Base-by-base conservation (phyloP, 1,284 basidiomycete genomes). In the Ustilago bromivora region DNA sequence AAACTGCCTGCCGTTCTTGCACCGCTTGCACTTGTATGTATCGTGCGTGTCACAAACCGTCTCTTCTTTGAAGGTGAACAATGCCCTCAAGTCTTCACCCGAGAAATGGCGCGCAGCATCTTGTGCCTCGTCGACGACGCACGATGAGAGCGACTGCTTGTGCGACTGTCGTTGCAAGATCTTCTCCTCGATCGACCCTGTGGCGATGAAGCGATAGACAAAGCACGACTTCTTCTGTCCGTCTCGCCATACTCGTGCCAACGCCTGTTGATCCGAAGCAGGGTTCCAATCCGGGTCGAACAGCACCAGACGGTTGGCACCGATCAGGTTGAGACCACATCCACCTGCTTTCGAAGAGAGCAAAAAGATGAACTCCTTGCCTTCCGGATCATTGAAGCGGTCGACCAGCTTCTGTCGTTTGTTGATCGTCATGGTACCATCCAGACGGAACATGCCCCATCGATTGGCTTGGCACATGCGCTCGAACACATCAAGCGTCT, bases 281-380 rank as follows among this genome's bases (percentile, higher is more conserved):
- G 96, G 96, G 83, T 98, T 98, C 96, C 96, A 98, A 85, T 98
- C 96, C 2, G 97, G 97, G 86, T 99, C 96, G 81, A 99, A 99
- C 36, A 99, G 89, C 76, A 99, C 94, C 36, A 99, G 89, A 10
- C 96, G 91, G 85, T 99, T 99, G 1, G 96, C 96, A 6, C 96
- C 96, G 83, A 99, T 98, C 76, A 99, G 89, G 86, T 99, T 99
- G 89, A 99, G 96, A 84, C 96, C 96, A 83, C 97, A 99, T 80
- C 96, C 96, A 68, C 96, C 96, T 35, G 96, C 96, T 87, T 99
- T 99, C 78, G 94, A 96, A 86, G 94, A 96, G n/a, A 99, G 90
- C 66, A 99, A 88, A 88, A 99, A 99, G 55, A 99, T 90, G 80
- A 98, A 96, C 86, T 99, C 96, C 83, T 94, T 95, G 52, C 94